Evolutionary conservation across 306 rosid genomes (phyloP), one percentile per base, ranked within the genome.

Genomic region (Pterocarpus macrocarpus): DNA sequence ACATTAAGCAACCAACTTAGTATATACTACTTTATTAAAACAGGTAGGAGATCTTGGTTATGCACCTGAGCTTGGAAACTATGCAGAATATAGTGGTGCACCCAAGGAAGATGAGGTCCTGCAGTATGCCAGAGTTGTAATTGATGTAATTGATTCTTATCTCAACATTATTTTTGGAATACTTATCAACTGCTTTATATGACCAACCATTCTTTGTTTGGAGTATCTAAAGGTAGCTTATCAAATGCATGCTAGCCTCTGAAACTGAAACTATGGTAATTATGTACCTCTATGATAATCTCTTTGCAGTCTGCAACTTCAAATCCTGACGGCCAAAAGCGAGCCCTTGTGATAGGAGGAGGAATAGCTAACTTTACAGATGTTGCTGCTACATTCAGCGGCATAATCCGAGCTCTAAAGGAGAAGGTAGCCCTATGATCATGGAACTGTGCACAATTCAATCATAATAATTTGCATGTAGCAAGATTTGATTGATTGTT

Each of bases 1-100:
- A 64, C 61, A 72, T 47, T n/a, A 17, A 47, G 68, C 22, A 64
- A 34, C 49, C 34, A 16, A 36, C 15, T 67, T 67, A 70, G 80
- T 64, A 63, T 58, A 8, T 49, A 49, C 56, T 22, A 55, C 64
- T 53, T 71, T 70, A 13, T 67, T 39, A 62, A 50, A 73, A 78
- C 83, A 92, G 97, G 99, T 92, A 82, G 99, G 99, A 80, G 99
- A 95, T 89, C 95, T 95, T 73, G 99, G 99, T 70, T 95, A 83
- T 80, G 99, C 97, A 78, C 74, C 92, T 74, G 97, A 95, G 82
- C 99, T 95, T 41, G 99, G 99, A 84, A 95, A 95, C 76, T 95
- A 95, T 75, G 99, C 99, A 39, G 99, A 95, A 83, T 93, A 95
- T 58, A 95, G 99, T 78, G 99, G 99, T 65, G 99, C 97, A 45